Evolutionary conservation across 495 filamentous ascomycete species (phyloP).

Genomic region (Podospora comata): DNA sequence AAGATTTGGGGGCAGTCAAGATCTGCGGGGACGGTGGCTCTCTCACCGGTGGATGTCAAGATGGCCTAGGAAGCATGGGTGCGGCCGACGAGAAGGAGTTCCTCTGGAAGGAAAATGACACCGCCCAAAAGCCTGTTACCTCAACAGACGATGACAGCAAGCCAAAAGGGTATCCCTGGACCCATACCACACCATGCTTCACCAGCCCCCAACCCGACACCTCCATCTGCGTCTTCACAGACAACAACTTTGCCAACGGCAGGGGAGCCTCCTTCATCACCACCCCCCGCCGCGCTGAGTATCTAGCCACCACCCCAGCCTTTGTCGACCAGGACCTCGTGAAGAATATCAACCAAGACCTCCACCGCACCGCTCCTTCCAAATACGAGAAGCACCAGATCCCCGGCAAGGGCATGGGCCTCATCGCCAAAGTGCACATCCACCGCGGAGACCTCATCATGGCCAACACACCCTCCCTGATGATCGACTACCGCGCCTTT

Average conservation of each 20-base stretch:
- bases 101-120: not conserved
- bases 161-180: conserved; percentile 25
- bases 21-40: conserved; percentile 10
- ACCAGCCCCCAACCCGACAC: conserved; percentile 14
- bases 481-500: conserved; percentile 38
- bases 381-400: conserved; percentile 31
- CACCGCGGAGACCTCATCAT: conserved; percentile 34
- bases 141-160: conserved; percentile 19
- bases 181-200: conserved; percentile 30
- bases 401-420: conserved; percentile 37
- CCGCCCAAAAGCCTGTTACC: conserved; percentile 9
- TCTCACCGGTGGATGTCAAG: not conserved
- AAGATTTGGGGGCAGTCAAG: conserved; percentile 9
- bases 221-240: conserved; percentile 34
- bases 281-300: conserved; percentile 23
- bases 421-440: conserved; percentile 31
- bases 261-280: conserved; percentile 37
- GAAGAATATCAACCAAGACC: conserved; percentile 27
- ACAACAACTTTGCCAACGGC: conserved; percentile 28
- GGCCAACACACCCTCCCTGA: conserved; percentile 34
- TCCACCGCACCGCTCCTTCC: conserved; percentile 16
- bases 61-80: not conserved
- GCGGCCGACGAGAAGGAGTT: conserved; percentile 7
- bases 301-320: conserved; percentile 24
- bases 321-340: conserved; percentile 27